Evolutionary conservation across 306 rosid genomes (phyloP).

Genomic region (Prunus armeniaca): DNA sequence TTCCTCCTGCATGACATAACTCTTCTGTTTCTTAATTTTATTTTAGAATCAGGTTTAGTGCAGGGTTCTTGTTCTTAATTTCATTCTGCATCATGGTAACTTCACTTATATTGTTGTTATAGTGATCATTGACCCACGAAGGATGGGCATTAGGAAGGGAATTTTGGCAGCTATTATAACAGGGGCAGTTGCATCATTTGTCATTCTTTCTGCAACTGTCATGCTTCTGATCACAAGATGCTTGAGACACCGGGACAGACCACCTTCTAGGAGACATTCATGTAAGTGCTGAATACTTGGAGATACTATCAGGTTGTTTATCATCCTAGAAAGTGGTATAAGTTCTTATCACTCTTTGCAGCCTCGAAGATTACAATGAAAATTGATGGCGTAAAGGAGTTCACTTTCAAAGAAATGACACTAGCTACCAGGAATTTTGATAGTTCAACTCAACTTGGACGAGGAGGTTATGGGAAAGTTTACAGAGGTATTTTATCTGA

Average conservation of each 20-base stretch:
- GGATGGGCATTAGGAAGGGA: conserved; percentile 31
- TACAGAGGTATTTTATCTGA: conserved; percentile 69
- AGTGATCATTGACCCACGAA: conserved; percentile 30
- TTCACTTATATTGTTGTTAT: conserved; percentile 12
- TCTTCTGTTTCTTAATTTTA: too few species aligned
- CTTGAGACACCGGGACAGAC: conserved; percentile 22
- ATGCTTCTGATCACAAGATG: conserved; percentile 43
- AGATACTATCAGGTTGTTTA: conserved; percentile 7
- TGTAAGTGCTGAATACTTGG: conserved; percentile 43
- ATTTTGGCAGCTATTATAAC: conserved; percentile 37
- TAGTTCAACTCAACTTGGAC: conserved; percentile 62
- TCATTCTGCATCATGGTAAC: background rate
- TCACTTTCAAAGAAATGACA: conserved; percentile 67
- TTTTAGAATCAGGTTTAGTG: background rate
- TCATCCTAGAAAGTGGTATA: conserved; percentile 17
- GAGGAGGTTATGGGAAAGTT: conserved; percentile 97
- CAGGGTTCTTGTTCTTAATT: conserved; percentile 22
- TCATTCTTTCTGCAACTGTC: conserved; percentile 40
- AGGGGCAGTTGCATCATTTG: conserved; percentile 45
- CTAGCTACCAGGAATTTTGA: conserved; percentile 64
- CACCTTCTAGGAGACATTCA: conserved; percentile 44
- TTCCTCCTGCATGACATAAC: background rate
- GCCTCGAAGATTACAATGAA: conserved; percentile 54
- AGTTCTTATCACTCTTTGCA: conserved; percentile 32
- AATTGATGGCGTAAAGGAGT: conserved; percentile 74